Percentiles rank a stretch among this genome's conserved stretches.
phyloP scores from a whole-genome alignment of 768 basidiomycete species.

The Mycena rebaudengoi region DNA sequence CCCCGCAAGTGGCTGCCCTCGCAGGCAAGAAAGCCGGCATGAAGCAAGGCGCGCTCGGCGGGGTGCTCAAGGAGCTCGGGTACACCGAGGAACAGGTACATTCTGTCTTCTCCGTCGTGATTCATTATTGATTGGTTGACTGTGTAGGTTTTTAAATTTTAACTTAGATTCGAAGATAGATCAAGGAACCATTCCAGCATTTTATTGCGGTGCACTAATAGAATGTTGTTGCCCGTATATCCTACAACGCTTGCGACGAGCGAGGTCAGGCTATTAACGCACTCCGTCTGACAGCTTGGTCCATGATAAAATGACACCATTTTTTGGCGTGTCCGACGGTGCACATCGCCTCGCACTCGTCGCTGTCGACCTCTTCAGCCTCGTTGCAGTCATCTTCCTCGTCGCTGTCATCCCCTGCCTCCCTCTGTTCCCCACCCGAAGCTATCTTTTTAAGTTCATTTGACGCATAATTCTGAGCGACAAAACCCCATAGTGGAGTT shows the following conservation, averaged over 20 bases:
- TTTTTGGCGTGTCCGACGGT: no score
- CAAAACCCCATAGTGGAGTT: background rate
- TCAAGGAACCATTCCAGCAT: background rate
- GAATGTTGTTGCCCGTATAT: no score
- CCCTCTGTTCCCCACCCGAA: background rate
- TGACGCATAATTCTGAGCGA: background rate
- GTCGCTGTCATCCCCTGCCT: no score
- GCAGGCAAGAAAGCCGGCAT: constrained; percentile 90
- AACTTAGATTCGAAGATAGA: background rate
- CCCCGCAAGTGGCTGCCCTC: constrained; percentile 86
- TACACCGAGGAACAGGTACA: constrained; percentile 88
- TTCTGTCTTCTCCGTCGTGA: background rate
- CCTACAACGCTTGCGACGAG: no score
- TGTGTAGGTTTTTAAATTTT: constrained; percentile 26
- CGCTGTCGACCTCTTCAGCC: no score
- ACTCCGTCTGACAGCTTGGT: no score
- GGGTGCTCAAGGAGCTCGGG: constrained; percentile 86
- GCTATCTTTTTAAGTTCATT: background rate
- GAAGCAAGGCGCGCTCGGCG: constrained; percentile 85
- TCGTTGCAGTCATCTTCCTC: no score
- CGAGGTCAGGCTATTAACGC: no score
- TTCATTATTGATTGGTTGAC: background rate
- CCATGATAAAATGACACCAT: no score
- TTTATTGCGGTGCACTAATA: background rate
- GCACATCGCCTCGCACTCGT: no score